Conservation (phyloP, 345 rosid species). For the Populus euphratica region DNA sequence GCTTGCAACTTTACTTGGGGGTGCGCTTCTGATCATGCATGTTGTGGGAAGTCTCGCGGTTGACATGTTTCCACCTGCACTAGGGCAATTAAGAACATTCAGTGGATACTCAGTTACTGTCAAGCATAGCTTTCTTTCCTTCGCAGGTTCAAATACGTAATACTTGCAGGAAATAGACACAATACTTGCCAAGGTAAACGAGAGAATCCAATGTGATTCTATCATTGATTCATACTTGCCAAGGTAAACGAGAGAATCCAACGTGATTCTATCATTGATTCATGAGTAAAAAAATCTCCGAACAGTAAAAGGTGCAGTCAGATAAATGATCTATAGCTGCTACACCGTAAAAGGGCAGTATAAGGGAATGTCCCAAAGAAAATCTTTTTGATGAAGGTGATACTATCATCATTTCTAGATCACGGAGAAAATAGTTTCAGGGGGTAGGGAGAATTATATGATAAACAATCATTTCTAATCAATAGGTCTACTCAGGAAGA, state of each 20-base stretch:
- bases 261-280: background rate
- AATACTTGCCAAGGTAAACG: background rate
- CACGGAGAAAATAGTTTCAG: background rate
- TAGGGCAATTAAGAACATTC: background rate
- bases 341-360: background rate
- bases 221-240: background rate
- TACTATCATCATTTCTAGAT: background rate
- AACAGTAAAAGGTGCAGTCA: background rate
- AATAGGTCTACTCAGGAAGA: background rate
- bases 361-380: background rate
- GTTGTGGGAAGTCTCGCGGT: constrained; percentile 32
- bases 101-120: background rate
- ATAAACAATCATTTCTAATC: too few species aligned
- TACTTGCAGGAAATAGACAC: background rate
- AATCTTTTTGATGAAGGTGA: background rate
- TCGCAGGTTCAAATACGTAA: background rate
- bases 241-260: background rate
- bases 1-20: constrained; percentile 9
- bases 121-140: background rate
- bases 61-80: constrained; percentile 34
- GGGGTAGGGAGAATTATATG: too few species aligned
- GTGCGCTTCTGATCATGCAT: constrained; percentile 18
- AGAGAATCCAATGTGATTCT: background rate
- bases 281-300: background rate
- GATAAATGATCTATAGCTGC: background rate